Evolutionary conservation across 192 early-diverging fungal genomes (phyloP).

Genomic region (Chytriomyces sp.): DNA sequence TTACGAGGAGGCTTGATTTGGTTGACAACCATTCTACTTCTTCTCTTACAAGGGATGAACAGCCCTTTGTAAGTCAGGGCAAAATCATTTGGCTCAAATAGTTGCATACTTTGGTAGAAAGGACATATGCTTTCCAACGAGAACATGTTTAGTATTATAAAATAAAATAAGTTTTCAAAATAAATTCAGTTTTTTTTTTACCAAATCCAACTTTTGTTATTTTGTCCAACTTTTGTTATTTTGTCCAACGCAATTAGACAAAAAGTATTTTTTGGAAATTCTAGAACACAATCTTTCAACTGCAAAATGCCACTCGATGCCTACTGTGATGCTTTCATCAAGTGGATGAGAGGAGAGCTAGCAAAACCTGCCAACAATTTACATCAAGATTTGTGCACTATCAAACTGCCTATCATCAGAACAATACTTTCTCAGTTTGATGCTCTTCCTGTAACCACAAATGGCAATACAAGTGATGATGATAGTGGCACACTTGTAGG

Average conservation of each 20-base stretch:
- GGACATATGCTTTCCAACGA: not conserved
- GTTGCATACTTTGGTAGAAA: not conserved
- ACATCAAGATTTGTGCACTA: no score
- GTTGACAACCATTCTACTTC: not conserved
- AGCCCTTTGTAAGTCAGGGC: not conserved
- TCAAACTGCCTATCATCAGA: no score
- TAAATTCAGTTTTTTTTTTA: not conserved
- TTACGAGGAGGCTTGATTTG: not conserved
- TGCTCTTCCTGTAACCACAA: no score
- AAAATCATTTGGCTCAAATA: not conserved
- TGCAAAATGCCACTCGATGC: no score
- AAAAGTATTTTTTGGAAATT: constrained; percentile 33
- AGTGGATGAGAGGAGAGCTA: no score
- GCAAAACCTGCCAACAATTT: no score
- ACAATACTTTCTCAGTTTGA: no score
- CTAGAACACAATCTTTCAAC: not conserved
- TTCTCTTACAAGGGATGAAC: not conserved
- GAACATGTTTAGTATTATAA: not conserved
- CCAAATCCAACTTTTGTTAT: no score
- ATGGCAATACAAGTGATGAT: no score
- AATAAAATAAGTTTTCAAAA: not conserved
- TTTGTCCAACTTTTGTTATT: no score
- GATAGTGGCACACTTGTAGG: no score
- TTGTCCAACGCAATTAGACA: constrained; percentile 5
- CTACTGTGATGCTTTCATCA: no score